phyloP scores from a whole-genome alignment of 148 eudicot genomes.

The Amaranthus hypochondriacus region DNA sequence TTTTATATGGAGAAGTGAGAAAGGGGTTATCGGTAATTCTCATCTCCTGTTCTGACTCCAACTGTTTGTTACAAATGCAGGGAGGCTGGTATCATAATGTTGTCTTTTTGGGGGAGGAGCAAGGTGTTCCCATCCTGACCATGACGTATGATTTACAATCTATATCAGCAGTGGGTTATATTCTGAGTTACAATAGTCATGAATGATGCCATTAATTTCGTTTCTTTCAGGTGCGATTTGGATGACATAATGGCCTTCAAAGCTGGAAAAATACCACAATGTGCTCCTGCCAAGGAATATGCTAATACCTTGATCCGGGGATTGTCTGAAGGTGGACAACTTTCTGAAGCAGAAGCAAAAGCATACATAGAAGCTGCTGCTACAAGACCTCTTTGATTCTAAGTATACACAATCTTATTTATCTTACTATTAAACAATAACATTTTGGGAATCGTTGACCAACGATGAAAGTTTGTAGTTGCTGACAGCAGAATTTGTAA shows the following conservation, averaged over 20 bases:
- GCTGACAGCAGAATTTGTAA: conserved; percentile 2
- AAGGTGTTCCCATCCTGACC: conserved; percentile 72
- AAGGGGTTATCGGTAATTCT: neutral
- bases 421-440: neutral
- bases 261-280: conserved; percentile 46
- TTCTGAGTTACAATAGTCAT: neutral
- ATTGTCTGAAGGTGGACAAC: conserved; percentile 56
- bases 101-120: conserved; percentile 69
- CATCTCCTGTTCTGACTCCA: neutral
- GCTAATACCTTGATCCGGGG: conserved; percentile 67
- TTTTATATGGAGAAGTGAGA: too few species aligned
- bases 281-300: conserved; percentile 55
- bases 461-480: neutral
- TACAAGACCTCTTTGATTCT: conserved; percentile 49
- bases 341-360: conserved; percentile 64
- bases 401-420: neutral
- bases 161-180: neutral
- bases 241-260: conserved; percentile 51
- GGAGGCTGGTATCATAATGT: conserved; percentile 82
- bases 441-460: neutral
- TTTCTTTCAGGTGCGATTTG: conserved; percentile 56
- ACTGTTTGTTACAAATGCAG: conserved; percentile 40
- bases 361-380: conserved; percentile 69
- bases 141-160: conserved; percentile 64
- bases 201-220: neutral